Evolutionary conservation across 140 eudicot species (phyloP).

Genomic region (Bidens hawaiensis): DNA sequence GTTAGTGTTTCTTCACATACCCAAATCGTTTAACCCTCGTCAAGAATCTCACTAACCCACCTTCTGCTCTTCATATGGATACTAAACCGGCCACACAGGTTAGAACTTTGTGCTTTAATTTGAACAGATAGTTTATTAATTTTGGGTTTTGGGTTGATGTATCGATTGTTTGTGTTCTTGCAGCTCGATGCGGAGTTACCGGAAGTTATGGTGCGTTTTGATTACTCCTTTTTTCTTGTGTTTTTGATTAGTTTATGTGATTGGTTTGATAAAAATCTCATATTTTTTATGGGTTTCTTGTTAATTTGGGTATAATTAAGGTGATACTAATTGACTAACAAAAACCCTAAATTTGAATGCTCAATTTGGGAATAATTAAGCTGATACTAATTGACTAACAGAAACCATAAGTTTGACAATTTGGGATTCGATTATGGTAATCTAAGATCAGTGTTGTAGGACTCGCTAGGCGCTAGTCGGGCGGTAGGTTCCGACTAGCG

Average conservation of each 20-base stretch:
- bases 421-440: too few relatives aligned
- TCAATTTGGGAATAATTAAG: too few relatives aligned
- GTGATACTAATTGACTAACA: neutral
- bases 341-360: too few relatives aligned
- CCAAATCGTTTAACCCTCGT: conserved; percentile 26
- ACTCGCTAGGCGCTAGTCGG: too few relatives aligned
- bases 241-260: neutral
- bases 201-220: conserved; percentile 57
- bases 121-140: neutral
- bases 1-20: too few relatives aligned
- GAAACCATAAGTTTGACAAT: too few relatives aligned
- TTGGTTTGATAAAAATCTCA: too few relatives aligned
- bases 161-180: conserved; percentile 29
- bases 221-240: neutral
- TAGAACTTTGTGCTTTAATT: neutral
- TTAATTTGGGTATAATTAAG: neutral
- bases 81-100: conserved; percentile 50
- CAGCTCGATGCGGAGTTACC: conserved; percentile 63
- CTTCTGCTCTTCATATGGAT: conserved; percentile 68
- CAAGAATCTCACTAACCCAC: conserved; percentile 36
- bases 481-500: too few relatives aligned
- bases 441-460: too few relatives aligned
- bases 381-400: too few relatives aligned
- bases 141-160: neutral
- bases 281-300: neutral